These are phyloP conservation scores for Podospora australis DNA, from an alignment of 495 filamentous ascomycete species.

Conservation along the genomic window DNA sequence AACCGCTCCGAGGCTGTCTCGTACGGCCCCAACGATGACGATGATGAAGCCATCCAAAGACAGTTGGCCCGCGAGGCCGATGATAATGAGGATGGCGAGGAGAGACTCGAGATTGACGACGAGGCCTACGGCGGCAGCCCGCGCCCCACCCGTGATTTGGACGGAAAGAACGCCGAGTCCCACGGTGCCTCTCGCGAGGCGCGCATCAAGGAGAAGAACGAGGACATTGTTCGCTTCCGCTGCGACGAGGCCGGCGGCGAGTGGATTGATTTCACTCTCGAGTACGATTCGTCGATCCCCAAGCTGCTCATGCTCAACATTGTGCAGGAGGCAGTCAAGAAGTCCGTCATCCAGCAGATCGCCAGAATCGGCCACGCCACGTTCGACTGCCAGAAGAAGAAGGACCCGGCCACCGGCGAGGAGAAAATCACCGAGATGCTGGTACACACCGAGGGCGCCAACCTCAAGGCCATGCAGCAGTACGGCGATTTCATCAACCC, in stretches of 20 bases:
- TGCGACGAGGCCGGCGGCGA: conserved; percentile 70
- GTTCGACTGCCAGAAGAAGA: conserved; percentile 59
- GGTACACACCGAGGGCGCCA: conserved; percentile 74
- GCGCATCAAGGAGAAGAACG: conserved; percentile 57
- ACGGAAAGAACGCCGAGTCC: conserved; percentile 39
- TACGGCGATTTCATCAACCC: conserved; percentile 82
- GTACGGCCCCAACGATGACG: conserved; percentile 88
- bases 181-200: conserved; percentile 49
- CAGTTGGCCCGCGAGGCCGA: conserved; percentile 49
- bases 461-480: conserved; percentile 82
- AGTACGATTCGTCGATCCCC: conserved; percentile 72
- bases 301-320: conserved; percentile 91
- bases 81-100: conserved; percentile 42
- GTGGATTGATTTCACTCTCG: conserved; percentile 73
- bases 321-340: conserved; percentile 68
- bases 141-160: conserved; percentile 38
- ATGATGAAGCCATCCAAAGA: conserved; percentile 68
- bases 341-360: conserved; percentile 82
- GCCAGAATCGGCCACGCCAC: conserved; percentile 64
- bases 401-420: conserved; percentile 41
- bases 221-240: conserved; percentile 64
- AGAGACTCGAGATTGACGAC: conserved; percentile 42
- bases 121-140: conserved; percentile 51
- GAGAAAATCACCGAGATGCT: conserved; percentile 46
- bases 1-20: conserved; percentile 75